Percentiles rank a stretch among this genome's conserved stretches.
phyloP scores from a whole-genome alignment of 345 rosid genomes.

The Eucalyptus microcorys region DNA sequence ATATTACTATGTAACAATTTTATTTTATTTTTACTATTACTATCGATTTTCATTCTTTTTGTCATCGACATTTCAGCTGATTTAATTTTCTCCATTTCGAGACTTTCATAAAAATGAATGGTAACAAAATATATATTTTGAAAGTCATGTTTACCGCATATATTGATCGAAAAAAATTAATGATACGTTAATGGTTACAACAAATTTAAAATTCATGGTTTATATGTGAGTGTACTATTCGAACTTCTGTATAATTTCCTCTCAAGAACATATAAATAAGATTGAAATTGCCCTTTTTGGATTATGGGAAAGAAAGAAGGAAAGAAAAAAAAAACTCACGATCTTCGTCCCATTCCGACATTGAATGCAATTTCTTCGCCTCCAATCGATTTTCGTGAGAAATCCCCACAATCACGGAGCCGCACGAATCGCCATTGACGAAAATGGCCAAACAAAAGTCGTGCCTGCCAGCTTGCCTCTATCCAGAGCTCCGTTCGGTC shows the following conservation, averaged over 20 bases:
- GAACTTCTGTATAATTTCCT: not conserved
- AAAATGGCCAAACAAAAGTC: not conserved
- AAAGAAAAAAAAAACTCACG: rapidly evolving
- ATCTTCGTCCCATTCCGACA: not conserved
- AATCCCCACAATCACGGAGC: not conserved
- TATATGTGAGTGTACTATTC: not conserved
- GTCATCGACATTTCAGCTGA: rapidly evolving
- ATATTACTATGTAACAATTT: not conserved
- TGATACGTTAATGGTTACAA: rapidly evolving
- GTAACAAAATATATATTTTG: rapidly evolving
- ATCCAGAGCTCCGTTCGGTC: not conserved
- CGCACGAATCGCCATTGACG: not conserved
- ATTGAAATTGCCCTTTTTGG: not conserved
- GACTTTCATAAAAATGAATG: not conserved
- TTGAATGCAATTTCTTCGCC: not conserved
- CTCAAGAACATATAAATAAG: not conserved
- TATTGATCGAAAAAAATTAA: not conserved
- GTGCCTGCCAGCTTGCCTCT: not conserved
- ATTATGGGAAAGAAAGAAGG: not conserved
- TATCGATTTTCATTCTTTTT: not conserved
- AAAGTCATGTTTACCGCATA: rapidly evolving
- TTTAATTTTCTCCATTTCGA: not conserved
- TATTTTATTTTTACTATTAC: not conserved
- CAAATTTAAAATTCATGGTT: not conserved
- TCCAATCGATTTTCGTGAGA: not conserved